Conservation (phyloP, 768 basidiomycete genomes). For the Pluteus cervinus region DNA sequence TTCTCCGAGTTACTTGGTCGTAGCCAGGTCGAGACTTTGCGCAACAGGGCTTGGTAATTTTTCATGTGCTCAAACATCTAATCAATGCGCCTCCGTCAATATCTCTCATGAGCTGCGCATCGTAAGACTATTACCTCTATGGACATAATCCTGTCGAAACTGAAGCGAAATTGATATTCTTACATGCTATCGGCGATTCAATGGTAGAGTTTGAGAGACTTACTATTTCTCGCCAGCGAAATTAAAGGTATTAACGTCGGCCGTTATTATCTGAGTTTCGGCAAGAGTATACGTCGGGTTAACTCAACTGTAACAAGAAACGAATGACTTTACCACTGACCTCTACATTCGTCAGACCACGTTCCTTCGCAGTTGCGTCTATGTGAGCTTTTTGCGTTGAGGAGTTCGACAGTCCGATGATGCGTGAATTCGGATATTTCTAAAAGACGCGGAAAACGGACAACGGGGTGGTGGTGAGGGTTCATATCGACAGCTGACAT, state of each 20-base stretch:
- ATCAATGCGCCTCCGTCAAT: neutral
- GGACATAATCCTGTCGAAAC: constrained; percentile 66
- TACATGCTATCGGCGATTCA: too few species aligned
- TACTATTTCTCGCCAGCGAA: constrained; percentile 45
- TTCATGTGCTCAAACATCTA: constrained; percentile 79
- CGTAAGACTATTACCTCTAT: constrained; percentile 43
- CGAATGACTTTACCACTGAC: constrained; percentile 23
- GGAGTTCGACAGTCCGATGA: constrained; percentile 64
- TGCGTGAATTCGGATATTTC: constrained; percentile 62
- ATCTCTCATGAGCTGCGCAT: neutral
- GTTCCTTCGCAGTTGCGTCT: constrained; percentile 39
- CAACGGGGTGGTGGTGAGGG: too few species aligned
- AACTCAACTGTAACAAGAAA: neutral
- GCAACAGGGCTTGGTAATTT: constrained; percentile 57
- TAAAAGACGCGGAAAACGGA: too few species aligned
- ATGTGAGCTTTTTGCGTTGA: constrained; percentile 63
- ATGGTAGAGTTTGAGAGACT: constrained; percentile 9
- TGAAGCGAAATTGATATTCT: constrained; percentile 13
- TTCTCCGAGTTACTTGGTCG: constrained; percentile 26
- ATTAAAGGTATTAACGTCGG: constrained; percentile 58
- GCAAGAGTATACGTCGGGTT: neutral
- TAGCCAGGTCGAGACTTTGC: constrained; percentile 62
- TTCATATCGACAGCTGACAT: too few species aligned
- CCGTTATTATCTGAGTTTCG: constrained; percentile 51
- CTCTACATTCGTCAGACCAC: constrained; percentile 48